phyloP scores from a whole-genome alignment of 1,284 basidiomycete genomes.

The Serendipita sp. region DNA sequence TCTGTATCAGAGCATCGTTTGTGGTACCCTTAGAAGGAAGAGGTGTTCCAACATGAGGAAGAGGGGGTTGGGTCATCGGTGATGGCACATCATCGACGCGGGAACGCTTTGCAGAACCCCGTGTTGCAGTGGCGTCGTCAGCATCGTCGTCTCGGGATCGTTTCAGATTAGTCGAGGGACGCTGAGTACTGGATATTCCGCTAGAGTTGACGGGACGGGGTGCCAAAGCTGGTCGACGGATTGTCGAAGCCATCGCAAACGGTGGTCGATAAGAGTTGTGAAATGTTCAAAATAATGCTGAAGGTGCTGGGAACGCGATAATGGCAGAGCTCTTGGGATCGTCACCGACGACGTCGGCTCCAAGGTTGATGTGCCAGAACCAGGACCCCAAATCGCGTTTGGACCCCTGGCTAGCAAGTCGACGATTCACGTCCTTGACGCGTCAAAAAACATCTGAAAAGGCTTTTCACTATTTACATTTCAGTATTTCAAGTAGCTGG shows the following conservation, averaged over 20 bases:
- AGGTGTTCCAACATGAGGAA: not conserved
- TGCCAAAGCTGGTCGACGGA: not conserved
- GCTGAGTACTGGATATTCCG: not conserved
- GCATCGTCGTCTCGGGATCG: not conserved
- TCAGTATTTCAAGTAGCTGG: too few relatives aligned
- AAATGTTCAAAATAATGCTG: not conserved
- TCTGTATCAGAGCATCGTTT: not conserved
- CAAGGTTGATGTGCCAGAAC: not conserved
- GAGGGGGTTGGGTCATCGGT: not conserved
- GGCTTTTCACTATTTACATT: too few relatives aligned
- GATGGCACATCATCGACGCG: not conserved
- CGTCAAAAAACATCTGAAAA: too few relatives aligned
- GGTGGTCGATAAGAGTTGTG: not conserved
- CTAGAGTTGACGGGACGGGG: not conserved
- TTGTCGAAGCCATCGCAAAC: not conserved
- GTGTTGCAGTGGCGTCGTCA: not conserved
- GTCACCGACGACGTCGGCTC: not conserved
- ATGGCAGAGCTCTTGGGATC: not conserved
- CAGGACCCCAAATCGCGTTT: too few relatives aligned
- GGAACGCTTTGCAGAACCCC: not conserved
- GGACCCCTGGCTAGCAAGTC: too few relatives aligned
- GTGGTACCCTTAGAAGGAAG: not conserved
- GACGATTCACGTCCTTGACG: too few relatives aligned
- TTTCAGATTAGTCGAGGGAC: not conserved
- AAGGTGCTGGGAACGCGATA: not conserved